Evolutionary conservation across 192 early-diverging fungal genomes (phyloP).

Genomic region (Linnemannia hyalina): DNA sequence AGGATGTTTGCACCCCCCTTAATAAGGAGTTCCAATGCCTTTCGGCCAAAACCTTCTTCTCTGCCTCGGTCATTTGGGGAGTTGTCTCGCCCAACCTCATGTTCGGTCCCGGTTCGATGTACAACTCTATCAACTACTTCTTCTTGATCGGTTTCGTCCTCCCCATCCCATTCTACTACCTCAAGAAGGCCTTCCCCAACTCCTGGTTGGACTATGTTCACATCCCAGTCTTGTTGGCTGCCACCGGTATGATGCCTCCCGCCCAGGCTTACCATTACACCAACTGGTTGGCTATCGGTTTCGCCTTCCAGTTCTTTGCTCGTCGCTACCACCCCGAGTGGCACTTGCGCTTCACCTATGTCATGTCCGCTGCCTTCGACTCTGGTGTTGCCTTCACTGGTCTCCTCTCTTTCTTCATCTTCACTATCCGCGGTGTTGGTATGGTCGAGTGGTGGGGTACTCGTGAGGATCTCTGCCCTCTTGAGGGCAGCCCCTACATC

Average conservation of each 20-base stretch:
- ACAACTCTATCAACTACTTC: conserved; percentile 49
- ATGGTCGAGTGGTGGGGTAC: conserved; percentile 11
- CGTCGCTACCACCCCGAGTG: conserved; percentile 60
- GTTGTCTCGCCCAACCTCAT: conserved; percentile 72
- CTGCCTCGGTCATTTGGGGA: conserved; percentile 78
- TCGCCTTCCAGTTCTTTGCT: conserved; percentile 63
- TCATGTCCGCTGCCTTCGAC: conserved; percentile 71
- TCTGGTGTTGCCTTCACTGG: conserved; percentile 58
- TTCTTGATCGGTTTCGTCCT: conserved; percentile 66
- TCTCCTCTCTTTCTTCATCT: conserved; percentile 38
- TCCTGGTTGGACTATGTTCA: conserved; percentile 59
- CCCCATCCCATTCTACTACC: conserved; percentile 65
- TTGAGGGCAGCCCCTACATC: conserved; percentile 7
- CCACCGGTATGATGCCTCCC: conserved; percentile 64
- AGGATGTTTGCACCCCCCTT: conserved; percentile 44
- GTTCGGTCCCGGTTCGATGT: conserved; percentile 58
- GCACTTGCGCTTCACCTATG: conserved; percentile 75
- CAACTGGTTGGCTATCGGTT: conserved; percentile 55
- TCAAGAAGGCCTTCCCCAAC: conserved; percentile 64
- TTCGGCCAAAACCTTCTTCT: conserved; percentile 65
- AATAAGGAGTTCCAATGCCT: conserved; percentile 58
- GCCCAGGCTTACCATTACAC: conserved; percentile 56
- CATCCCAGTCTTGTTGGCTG: conserved; percentile 63
- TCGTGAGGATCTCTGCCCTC: conserved; percentile 17
- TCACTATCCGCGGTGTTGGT: conserved; percentile 6